Conservation (phyloP, 1,284 basidiomycete species). For the Thecaphora thlaspeos region DNA sequence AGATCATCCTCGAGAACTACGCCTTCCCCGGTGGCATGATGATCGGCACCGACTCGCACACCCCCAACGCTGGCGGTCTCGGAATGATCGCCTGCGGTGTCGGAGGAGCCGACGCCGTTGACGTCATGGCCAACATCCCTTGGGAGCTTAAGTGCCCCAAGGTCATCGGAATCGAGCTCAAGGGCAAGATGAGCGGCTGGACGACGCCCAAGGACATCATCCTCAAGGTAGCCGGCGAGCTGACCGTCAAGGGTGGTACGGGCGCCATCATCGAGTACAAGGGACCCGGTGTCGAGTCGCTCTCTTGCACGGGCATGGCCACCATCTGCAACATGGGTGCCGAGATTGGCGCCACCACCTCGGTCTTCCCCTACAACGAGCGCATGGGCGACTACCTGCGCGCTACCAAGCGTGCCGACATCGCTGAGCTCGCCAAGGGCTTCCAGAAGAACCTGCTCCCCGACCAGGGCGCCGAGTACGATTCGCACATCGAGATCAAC, state of each 20-base stretch:
- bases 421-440: constrained; percentile 82
- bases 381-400: constrained; percentile 91
- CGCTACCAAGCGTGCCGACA: constrained; percentile 84
- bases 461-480: constrained; percentile 88
- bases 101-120: constrained; percentile 97
- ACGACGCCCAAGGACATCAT: constrained; percentile 78
- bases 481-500: constrained; percentile 92
- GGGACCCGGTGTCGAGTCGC: constrained; percentile 77
- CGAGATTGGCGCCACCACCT: constrained; percentile 98
- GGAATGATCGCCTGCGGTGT: constrained; percentile 99
- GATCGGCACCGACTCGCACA: constrained; percentile 99
- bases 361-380: constrained; percentile 96
- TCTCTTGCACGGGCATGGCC: constrained; percentile 98
- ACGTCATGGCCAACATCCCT: constrained; percentile 94
- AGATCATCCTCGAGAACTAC: constrained; percentile 89
- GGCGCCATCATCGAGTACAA: constrained; percentile 59
- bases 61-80: constrained; percentile 97
- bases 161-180: constrained; percentile 95
- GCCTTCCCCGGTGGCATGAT: constrained; percentile 98
- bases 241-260: constrained; percentile 58
- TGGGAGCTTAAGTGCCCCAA: constrained; percentile 99
- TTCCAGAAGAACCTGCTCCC: constrained; percentile 91
- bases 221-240: constrained; percentile 57
- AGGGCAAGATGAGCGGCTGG: constrained; percentile 93
- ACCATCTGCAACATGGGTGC: constrained; percentile 99